These are phyloP conservation scores for Rostrohypoxylon terebratum DNA, from an alignment of 495 filamentous ascomycete species.

Conservation along the genomic window DNA sequence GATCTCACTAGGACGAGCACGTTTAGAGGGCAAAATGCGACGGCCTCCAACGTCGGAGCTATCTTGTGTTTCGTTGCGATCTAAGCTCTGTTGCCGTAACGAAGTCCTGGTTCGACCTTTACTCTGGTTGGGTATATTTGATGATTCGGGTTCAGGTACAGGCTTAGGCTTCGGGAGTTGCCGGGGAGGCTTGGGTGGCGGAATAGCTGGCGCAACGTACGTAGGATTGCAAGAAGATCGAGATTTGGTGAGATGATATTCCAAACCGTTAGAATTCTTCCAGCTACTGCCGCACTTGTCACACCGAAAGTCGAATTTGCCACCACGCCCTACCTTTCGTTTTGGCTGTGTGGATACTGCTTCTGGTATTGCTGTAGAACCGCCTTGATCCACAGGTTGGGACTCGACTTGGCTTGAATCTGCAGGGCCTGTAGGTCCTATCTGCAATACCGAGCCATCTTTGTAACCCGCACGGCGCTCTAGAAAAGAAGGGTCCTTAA, in stretches of 20 bases:
- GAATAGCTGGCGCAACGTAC: constrained; percentile 51
- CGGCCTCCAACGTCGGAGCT: background rate
- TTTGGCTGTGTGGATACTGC: constrained; percentile 27
- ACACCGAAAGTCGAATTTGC: constrained; percentile 47
- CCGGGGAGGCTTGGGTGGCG: constrained; percentile 36
- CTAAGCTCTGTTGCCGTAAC: background rate
- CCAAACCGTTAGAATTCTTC: constrained; percentile 65
- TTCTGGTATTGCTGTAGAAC: constrained; percentile 5
- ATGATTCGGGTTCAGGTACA: background rate
- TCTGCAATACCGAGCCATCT: background rate
- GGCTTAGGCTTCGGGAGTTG: constrained; percentile 22
- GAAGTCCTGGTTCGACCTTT: background rate
- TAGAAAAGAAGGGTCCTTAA: constrained; percentile 46
- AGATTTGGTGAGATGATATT: constrained; percentile 65
- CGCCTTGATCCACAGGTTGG: background rate
- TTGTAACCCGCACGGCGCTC: background rate
- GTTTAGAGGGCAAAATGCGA: constrained; percentile 29
- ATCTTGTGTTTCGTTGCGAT: background rate
- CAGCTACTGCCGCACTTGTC: constrained; percentile 61
- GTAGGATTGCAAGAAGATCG: constrained; percentile 62
- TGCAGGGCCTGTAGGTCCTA: background rate
- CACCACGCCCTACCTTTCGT: constrained; percentile 11
- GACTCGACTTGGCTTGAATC: background rate
- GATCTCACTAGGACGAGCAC: constrained; percentile 15
- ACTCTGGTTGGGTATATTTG: background rate